Evolutionary conservation across 345 rosid species (phyloP), one percentile per base, ranked within the genome.

Genomic region (Brassica carinata): DNA sequence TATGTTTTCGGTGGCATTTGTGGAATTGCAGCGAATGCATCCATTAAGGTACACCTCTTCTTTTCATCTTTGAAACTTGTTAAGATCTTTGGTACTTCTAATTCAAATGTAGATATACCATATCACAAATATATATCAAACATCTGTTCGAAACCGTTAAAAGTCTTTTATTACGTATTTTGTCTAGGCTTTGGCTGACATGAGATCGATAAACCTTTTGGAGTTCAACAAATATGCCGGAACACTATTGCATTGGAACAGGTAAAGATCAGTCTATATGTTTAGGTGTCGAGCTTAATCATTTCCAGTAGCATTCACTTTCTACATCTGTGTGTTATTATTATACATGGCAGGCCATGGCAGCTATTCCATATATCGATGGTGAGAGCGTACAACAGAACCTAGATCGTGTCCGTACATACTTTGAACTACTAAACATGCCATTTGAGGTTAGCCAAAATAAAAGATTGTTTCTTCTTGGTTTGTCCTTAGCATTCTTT

Each of bases 1-100:
- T 96, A 93, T 79, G 89, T 96, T 77, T 96, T 93, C 83, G 97
- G 99, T 83, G 99, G 99, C 82, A 94, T 96, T 69, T 90, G 97
- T 82, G 83, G 92, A 74, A 69, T 90, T 79, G 99, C 99, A 23
- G 90, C 97, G 77, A 85, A 81, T 86, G 92, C 95, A 14, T 91
- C 92, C 77, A 88, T 94, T 78, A 96, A 96, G 99, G 99, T 93
- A 67, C 73, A 79, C 19, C 59, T 79, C 36, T 31, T 29, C 57
- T 15, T 65, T 73, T 58, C 3, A 23, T 40, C 19, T 18, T 18
- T 18, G 19, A 18, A 18, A 18, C 19, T 18, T 18, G 19, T 18
- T 18, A 8, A 34, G 66, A 26, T 58, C 3, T 58, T 27, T 66
- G 57, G 40, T 64, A 31, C 55, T 53, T 63, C 3, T 34, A 36